Percentiles rank a stretch among this genome's conserved stretches.
Evolutionary conservation across 2,329 filamentous ascomycete species (phyloP).

Genomic region (Rutstroemia sp.): DNA sequence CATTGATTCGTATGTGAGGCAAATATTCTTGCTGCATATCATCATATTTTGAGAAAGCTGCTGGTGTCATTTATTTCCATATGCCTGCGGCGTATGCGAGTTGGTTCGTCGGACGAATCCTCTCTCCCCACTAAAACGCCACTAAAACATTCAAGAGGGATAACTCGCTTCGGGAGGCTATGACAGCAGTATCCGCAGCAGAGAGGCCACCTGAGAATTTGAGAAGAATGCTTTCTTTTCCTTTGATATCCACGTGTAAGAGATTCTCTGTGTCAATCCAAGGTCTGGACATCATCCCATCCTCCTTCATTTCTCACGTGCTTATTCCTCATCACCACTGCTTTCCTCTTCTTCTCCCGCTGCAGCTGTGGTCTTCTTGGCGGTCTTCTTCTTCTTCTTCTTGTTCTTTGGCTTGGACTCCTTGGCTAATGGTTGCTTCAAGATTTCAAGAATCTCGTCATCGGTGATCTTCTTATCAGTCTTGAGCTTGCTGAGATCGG

Average conservation of each 20-base stretch:
- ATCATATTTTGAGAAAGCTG: not conserved
- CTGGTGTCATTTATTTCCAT: not conserved
- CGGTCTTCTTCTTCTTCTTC: constrained; percentile 64
- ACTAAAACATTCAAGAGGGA: not conserved
- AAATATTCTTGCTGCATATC: not conserved
- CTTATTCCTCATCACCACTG: constrained; percentile 33
- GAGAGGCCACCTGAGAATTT: not conserved
- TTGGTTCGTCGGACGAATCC: not conserved
- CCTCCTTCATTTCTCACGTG: constrained; percentile 14
- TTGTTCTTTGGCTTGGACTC: constrained; percentile 92
- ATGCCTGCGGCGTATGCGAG: not conserved
- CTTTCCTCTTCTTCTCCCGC: constrained; percentile 27
- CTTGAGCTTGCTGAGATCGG: constrained; percentile 78
- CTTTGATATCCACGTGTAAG: not conserved
- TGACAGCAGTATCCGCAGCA: constrained; percentile 15
- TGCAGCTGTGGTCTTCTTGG: constrained; percentile 35
- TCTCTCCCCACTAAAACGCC: not conserved
- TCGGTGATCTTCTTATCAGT: constrained; percentile 97
- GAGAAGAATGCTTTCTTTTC: constrained; percentile 1
- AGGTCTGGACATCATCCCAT: not conserved
- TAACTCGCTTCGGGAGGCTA: constrained; percentile 4
- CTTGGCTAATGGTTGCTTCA: constrained; percentile 80
- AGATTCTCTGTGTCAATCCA: not conserved
- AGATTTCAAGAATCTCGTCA: constrained; percentile 89
- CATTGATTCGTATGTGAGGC: not conserved